A percentile compares a stretch with the other conserved stretches of the same genome.
Evolutionary conservation across 2,329 filamentous ascomycete species (phyloP).

Genomic region (Hypoxylon sp.): DNA sequence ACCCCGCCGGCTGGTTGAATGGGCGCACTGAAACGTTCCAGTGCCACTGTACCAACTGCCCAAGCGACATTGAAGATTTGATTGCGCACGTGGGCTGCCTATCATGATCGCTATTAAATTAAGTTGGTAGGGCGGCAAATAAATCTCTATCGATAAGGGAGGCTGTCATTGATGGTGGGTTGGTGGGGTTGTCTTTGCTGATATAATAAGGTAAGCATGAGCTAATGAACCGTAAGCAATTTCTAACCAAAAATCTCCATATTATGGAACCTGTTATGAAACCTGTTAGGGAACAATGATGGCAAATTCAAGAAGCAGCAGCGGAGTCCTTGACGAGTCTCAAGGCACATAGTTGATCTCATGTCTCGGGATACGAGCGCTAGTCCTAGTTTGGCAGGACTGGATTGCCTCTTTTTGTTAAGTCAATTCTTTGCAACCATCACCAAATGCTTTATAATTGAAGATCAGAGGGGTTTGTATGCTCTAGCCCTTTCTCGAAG

Average conservation of each 20-base stretch:
- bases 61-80: conserved; percentile 11
- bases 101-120: conserved; percentile 16
- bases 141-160: conserved; percentile 22
- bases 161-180: not conserved
- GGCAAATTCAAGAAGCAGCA: conserved; percentile 9
- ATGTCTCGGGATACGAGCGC: conserved; percentile 6
- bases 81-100: conserved; percentile 31
- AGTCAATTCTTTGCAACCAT: conserved; percentile 37
- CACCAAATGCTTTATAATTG: conserved; percentile 35
- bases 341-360: not conserved
- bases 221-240: conserved; percentile 49
- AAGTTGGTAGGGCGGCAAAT: conserved; percentile 18
- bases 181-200: not conserved
- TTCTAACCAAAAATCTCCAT: conserved; percentile 8
- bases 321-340: conserved; percentile 4
- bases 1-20: not conserved
- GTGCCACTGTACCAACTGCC: conserved; percentile 18
- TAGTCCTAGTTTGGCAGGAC: conserved; percentile 14
- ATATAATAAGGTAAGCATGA: conserved; percentile 47
- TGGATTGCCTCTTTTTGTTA: conserved; percentile 19
- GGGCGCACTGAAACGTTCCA: not conserved
- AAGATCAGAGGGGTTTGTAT: conserved; percentile 8
- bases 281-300: too few relatives aligned
- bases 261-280: too few relatives aligned
- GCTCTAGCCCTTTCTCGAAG: conserved; percentile 35